These are phyloP conservation scores for Candida qinlingensis DNA, from an alignment of 805 yeast genomes.

Conservation along the genomic window DNA sequence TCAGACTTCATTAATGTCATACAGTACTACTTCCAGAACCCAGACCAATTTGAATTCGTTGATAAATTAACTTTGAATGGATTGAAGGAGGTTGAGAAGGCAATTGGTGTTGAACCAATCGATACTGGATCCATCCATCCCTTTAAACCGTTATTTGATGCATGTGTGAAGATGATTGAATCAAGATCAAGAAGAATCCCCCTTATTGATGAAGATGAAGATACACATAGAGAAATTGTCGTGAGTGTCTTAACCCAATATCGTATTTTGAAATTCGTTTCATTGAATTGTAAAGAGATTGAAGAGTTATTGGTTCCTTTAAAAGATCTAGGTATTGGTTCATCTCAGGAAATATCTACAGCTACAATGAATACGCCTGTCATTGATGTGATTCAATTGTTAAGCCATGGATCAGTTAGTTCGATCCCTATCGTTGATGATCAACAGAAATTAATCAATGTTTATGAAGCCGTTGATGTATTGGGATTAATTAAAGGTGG, in stretches of 20 bases:
- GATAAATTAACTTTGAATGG: constrained; percentile 84
- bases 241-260: constrained; percentile 95
- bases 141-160: constrained; percentile 81
- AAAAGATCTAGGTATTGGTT: constrained; percentile 60
- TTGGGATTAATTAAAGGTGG: constrained; percentile 91
- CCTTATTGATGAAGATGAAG: constrained; percentile 88
- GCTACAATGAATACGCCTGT: constrained; percentile 91
- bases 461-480: constrained; percentile 94
- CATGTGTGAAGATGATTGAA: constrained; percentile 86
- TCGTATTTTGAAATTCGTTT: constrained; percentile 90
- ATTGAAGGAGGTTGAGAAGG: constrained; percentile 77
- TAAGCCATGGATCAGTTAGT: constrained; percentile 77
- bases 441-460: constrained; percentile 64
- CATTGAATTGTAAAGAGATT: constrained; percentile 93
- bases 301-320: constrained; percentile 75
- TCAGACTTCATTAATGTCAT: constrained; percentile 92
- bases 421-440: constrained; percentile 92
- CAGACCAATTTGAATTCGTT: constrained; percentile 82
- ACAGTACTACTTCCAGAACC: constrained; percentile 85
- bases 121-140: constrained; percentile 91
- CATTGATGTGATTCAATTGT: constrained; percentile 80
- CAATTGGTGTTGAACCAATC: constrained; percentile 78
- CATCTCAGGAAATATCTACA: constrained; percentile 54
- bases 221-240: constrained; percentile 87
- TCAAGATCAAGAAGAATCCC: constrained; percentile 92